Conservation (phyloP, 345 rosid genomes). For the Carallia pectinifolia region DNA sequence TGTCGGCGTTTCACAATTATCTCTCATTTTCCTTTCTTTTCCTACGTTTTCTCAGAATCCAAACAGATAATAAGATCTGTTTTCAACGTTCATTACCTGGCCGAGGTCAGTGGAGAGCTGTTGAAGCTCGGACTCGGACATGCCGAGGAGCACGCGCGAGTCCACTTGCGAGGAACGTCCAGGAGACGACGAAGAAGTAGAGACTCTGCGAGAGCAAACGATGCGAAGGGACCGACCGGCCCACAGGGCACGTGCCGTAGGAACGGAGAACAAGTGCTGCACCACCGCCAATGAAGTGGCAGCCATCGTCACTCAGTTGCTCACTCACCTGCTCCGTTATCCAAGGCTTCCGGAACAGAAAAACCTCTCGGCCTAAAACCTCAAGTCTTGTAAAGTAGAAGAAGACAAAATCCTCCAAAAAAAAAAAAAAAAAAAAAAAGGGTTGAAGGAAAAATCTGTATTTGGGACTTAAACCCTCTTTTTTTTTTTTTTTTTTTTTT, state of each 20-base stretch:
- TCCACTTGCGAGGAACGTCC: slow-evolving; percentile 50
- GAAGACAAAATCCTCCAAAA: too few species aligned
- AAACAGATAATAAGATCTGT: background rate
- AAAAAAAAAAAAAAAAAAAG: too few species aligned
- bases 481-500: too few species aligned
- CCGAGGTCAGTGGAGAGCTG: slow-evolving; percentile 75
- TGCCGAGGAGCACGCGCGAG: slow-evolving; percentile 77
- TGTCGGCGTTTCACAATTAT: background rate
- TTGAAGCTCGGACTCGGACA: slow-evolving; percentile 88
- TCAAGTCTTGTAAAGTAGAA: background rate
- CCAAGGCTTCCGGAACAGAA: too few species aligned
- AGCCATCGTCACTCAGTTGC: slow-evolving; percentile 23
- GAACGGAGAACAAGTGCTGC: slow-evolving; percentile 52
- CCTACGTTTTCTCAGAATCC: background rate
- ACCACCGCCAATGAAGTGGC: slow-evolving; percentile 57
- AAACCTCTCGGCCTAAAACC: slow-evolving; percentile 1
- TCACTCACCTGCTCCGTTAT: too few species aligned
- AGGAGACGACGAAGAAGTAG: slow-evolving; percentile 26
- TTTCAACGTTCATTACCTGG: slow-evolving; percentile 47
- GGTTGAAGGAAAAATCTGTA: too few species aligned
- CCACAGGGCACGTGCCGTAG: slow-evolving; percentile 48
- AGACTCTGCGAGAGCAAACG: slow-evolving; percentile 31
- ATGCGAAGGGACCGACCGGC: slow-evolving; percentile 39
- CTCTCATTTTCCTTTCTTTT: background rate
- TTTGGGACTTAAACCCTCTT: too few species aligned